Evolutionary conservation across 2,329 filamentous ascomycete genomes (phyloP).

Genomic region (Gaeumannomyces sp.): DNA sequence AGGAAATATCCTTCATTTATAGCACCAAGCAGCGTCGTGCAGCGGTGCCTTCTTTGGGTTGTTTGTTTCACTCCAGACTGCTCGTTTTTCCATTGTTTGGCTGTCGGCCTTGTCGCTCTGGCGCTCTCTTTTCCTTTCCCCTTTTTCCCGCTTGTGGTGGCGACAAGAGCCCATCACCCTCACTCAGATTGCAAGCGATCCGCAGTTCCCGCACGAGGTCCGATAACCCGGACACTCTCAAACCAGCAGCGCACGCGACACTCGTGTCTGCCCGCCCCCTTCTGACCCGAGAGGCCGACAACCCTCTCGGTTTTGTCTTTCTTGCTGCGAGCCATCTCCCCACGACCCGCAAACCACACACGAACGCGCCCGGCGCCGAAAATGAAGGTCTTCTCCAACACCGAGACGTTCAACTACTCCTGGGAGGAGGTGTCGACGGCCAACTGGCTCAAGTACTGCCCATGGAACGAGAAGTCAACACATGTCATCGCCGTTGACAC

Average conservation of each 20-base stretch:
- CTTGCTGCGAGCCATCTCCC: neutral
- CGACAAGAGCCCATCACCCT: no score
- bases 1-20: neutral
- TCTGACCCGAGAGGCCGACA: neutral
- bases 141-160: neutral
- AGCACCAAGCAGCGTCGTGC: neutral
- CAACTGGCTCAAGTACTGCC: constrained; percentile 98
- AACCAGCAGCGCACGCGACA: neutral
- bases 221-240: neutral
- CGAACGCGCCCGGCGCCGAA: constrained; percentile 16
- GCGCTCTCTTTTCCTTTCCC: neutral
- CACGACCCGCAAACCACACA: neutral
- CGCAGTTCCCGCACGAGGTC: neutral
- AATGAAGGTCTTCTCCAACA: constrained; percentile 96
- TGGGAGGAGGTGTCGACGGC: constrained; percentile 97
- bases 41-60: no score
- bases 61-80: neutral
- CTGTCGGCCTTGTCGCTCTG: neutral
- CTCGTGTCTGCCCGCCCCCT: no score
- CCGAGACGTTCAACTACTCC: constrained; percentile 90
- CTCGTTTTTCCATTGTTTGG: neutral
- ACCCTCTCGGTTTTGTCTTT: neutral
- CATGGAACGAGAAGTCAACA: constrained; percentile 97
- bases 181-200: neutral
- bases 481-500: constrained; percentile 97